Conservation (phyloP, 352 stramenopile species). For the Phytophthora pseudosyringae region DNA sequence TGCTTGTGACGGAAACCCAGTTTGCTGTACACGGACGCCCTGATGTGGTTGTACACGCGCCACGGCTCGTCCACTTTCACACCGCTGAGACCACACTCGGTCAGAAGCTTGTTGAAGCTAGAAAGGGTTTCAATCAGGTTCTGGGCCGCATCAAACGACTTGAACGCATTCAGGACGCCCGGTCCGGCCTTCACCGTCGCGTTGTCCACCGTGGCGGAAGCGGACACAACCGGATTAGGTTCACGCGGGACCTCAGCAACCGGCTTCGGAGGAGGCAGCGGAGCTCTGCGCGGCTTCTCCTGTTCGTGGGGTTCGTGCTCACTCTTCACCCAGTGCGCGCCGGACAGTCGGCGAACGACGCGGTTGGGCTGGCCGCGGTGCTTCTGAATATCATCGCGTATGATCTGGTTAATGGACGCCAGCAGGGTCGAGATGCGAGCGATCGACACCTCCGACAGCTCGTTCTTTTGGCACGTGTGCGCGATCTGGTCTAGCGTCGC, state of each 20-base stretch:
- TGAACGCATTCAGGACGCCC: slow-evolving; percentile 65
- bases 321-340: slow-evolving; percentile 34
- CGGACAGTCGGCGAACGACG: slow-evolving; percentile 56
- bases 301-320: slow-evolving; percentile 30
- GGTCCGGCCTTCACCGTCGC: slow-evolving; percentile 44
- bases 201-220: slow-evolving; percentile 42
- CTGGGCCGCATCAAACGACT: slow-evolving; percentile 64
- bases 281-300: slow-evolving; percentile 20
- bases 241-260: slow-evolving; percentile 29
- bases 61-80: slow-evolving; percentile 57
- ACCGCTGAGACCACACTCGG: slow-evolving; percentile 59
- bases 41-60: slow-evolving; percentile 75
- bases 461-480: slow-evolving; percentile 59
- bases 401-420: slow-evolving; percentile 70
- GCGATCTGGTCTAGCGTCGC: slow-evolving; percentile 53
- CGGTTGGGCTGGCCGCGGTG: slow-evolving; percentile 41
- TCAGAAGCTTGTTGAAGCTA: slow-evolving; percentile 62
- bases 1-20: slow-evolving; percentile 80
- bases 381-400: slow-evolving; percentile 67
- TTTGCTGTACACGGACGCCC: slow-evolving; percentile 58
- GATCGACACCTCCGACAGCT: slow-evolving; percentile 70
- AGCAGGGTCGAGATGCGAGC: slow-evolving; percentile 72
- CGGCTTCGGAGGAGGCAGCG: slow-evolving; percentile 22
- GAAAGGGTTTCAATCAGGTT: slow-evolving; percentile 64
- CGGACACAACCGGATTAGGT: slow-evolving; percentile 19